Percentiles rank a stretch among this genome's conserved stretches.
These are phyloP conservation scores for Chlorencoelia australis DNA, from an alignment of 2,329 filamentous ascomycete species.

Conservation along the genomic window DNA sequence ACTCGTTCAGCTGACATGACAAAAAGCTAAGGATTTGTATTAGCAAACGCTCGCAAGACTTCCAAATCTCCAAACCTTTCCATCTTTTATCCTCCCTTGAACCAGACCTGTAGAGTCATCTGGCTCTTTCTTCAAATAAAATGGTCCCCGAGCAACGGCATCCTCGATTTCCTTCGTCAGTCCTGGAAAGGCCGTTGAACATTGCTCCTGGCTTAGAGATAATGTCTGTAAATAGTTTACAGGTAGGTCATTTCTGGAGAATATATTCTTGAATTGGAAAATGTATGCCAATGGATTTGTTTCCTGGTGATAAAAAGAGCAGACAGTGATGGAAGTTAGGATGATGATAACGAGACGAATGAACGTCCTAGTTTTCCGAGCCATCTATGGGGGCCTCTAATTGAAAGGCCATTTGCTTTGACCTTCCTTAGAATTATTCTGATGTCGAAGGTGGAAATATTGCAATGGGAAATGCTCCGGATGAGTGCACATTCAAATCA, in stretches of 20 bases:
- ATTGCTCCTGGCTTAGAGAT: slow-evolving; percentile 33
- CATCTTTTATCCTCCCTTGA: slow-evolving; percentile 34
- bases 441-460: too few species aligned
- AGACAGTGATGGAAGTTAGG: neutral
- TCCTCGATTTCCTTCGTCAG: slow-evolving; percentile 38
- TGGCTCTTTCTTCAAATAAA: slow-evolving; percentile 29
- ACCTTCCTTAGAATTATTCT: too few species aligned
- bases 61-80: slow-evolving; percentile 26
- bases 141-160: slow-evolving; percentile 35
- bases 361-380: neutral
- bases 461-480: too few species aligned
- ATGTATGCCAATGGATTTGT: neutral
- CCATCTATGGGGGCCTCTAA: neutral
- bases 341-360: neutral
- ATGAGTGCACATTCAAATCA: too few species aligned
- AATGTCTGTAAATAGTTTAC: slow-evolving; percentile 7
- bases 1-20: slow-evolving; percentile 35
- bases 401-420: too few species aligned
- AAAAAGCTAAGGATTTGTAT: slow-evolving; percentile 29
- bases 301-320: neutral
- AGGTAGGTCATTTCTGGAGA: neutral
- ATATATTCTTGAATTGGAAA: neutral
- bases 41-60: neutral
- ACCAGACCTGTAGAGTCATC: slow-evolving; percentile 31
- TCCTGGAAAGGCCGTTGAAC: slow-evolving; percentile 35